Evolutionary conservation across 2,329 filamentous ascomycete species (phyloP).

Genomic region (Arachnomyces sp.): DNA sequence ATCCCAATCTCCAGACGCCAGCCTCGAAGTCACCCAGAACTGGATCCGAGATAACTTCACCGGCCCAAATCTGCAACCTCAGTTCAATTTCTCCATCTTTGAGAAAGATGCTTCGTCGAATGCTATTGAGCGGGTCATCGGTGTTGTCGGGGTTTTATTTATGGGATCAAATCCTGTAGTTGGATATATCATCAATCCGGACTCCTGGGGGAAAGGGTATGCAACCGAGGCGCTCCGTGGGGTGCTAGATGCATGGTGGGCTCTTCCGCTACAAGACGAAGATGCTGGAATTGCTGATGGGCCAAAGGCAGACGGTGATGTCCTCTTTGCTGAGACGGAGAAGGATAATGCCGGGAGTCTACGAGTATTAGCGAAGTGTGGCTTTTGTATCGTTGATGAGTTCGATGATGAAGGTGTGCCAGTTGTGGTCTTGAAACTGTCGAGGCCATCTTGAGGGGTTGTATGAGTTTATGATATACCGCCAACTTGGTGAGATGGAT

Average conservation of each 20-base stretch:
- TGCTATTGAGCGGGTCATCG: conserved; percentile 5
- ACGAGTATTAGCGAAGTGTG: conserved; percentile 10
- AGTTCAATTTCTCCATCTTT: too few relatives aligned
- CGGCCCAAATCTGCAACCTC: too few relatives aligned
- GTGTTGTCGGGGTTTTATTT: conserved; percentile 8
- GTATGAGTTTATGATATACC: too few relatives aligned
- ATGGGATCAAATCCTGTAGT: conserved; percentile 9
- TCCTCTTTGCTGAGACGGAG: conserved; percentile 4
- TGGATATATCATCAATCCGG: conserved; percentile 8
- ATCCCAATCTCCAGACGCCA: too few relatives aligned
- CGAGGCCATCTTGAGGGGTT: too few relatives aligned
- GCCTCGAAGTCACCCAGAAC: too few relatives aligned
- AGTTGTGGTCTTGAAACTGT: too few relatives aligned
- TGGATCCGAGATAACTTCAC: too few relatives aligned
- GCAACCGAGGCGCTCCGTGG: conserved; percentile 9
- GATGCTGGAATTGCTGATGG: not conserved
- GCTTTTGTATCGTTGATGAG: conserved; percentile 9
- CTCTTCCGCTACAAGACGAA: conserved; percentile 1
- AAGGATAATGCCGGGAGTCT: conserved; percentile 9
- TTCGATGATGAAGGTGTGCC: conserved; percentile 1
- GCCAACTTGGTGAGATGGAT: too few relatives aligned
- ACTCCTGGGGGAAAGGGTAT: conserved; percentile 11
- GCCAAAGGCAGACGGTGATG: conserved; percentile 5
- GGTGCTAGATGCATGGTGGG: conserved; percentile 10
- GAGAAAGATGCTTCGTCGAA: too few relatives aligned